Base-by-base conservation (phyloP, 1,284 basidiomycete genomes). In the Porodaedalea pini region DNA sequence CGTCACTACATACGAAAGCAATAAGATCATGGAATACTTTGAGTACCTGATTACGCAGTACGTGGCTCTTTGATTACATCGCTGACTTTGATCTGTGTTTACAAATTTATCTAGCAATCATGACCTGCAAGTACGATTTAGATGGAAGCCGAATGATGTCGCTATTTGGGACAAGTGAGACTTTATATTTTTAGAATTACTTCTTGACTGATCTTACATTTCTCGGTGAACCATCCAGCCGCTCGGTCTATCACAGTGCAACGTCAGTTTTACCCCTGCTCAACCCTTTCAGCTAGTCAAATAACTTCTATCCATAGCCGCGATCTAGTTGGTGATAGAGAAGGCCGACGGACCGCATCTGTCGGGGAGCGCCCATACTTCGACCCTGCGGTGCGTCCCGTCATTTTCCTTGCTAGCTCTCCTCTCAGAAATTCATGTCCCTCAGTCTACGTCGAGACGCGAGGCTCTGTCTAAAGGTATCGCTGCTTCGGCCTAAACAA, bases 91-190 rank as follows among this genome's bases (percentile, higher is more conserved):
- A n/a, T n/a, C n/a, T n/a, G n/a, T 44, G n/a, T n/a, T 53, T 3
- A 17, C 6, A 29, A 29, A 29, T 10, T 27, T 41, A 5, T n/a
- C 21, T 15, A 56, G 54, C 54, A 74, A 74, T 63, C 75, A 77
- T 61, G 72, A 76, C 56, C 60, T 76, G 19, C 78, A 79, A 65
- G 75, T 76, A 19, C 69, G 78, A 29, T 75, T 76, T 71, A 68
- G 70, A 36, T 79, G 78, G 76, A 66, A 70, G 17, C 62, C 67
- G 34, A 58, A 73, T 60, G 65, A 67, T 23, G 58, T 75, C 7
- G 74, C 73, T 2, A 71, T 78, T 53, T 78, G 76, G 75, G 74
- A 74, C 63, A 77, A 78, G 60, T 61, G 32, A 54, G 57, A 47
- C n/a, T n/a, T n/a, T n/a, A n/a, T n/a, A n/a, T n/a, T n/a, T n/a